Evolutionary conservation across 1,284 basidiomycete species (phyloP).

Genomic region (Meripilus lineatus): DNA sequence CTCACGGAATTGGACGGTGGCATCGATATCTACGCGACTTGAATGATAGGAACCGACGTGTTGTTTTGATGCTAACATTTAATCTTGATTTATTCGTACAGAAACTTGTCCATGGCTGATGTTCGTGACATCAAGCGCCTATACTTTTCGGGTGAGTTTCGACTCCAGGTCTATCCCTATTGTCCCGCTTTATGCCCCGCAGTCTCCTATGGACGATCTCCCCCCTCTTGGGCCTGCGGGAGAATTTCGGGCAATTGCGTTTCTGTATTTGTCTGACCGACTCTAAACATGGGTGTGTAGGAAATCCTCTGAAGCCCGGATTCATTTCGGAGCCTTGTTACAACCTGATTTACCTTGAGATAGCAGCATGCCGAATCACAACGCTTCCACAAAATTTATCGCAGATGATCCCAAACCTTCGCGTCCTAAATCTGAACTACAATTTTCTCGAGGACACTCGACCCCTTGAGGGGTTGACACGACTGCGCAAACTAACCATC

Average conservation of each 20-base stretch:
- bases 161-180: not conserved
- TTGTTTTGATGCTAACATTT: constrained; percentile 8
- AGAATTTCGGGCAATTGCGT: constrained; percentile 1
- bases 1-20: too few relatives aligned
- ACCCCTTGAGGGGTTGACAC: constrained; percentile 64
- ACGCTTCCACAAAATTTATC: constrained; percentile 68
- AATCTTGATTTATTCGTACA: constrained; percentile 11
- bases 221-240: constrained; percentile 4
- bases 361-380: constrained; percentile 85
- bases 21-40: too few relatives aligned
- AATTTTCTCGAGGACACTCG: constrained; percentile 81
- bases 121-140: constrained; percentile 88
- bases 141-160: constrained; percentile 82
- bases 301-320: constrained; percentile 40
- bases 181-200: not conserved
- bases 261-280: constrained; percentile 16
- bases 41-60: too few relatives aligned
- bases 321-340: constrained; percentile 68
- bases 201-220: not conserved
- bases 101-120: constrained; percentile 55
- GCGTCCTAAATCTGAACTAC: constrained; percentile 93
- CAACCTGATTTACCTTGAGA: constrained; percentile 89
- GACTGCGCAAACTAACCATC: constrained; percentile 78
- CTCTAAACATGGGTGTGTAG: constrained; percentile 22
- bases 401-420: constrained; percentile 76